These are phyloP conservation scores for Tetracladium marchalianum DNA, from an alignment of 495 filamentous ascomycete species.

Conservation along the genomic window DNA sequence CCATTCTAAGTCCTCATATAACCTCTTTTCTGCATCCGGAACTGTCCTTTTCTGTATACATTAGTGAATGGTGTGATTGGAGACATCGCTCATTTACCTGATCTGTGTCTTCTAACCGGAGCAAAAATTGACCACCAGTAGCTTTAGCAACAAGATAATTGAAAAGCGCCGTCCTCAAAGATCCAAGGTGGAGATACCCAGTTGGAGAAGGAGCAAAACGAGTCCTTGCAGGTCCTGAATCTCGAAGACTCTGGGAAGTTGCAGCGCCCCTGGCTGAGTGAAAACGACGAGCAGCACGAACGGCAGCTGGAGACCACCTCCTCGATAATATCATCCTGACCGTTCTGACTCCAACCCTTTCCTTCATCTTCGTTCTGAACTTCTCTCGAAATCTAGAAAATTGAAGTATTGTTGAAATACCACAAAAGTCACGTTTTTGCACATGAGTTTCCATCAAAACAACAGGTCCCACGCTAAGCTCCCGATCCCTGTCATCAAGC, in stretches of 20 bases:
- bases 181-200: conserved; percentile 86
- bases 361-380: too few relatives aligned
- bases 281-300: too few relatives aligned
- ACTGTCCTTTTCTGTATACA: conserved; percentile 67
- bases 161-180: conserved; percentile 81
- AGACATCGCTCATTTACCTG: conserved; percentile 44
- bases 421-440: too few relatives aligned
- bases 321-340: too few relatives aligned
- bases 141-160: conserved; percentile 82
- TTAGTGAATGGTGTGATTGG: conserved; percentile 12
- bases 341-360: too few relatives aligned
- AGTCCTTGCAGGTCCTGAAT: conserved; percentile 61
- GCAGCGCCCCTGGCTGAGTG: too few relatives aligned
- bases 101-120: conserved; percentile 94
- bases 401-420: too few relatives aligned
- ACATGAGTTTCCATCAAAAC: too few relatives aligned
- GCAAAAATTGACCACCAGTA: conserved; percentile 85
- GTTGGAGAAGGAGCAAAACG: conserved; percentile 95
- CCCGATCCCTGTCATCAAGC: too few relatives aligned
- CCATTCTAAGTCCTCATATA: conserved; percentile 78
- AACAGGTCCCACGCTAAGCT: too few relatives aligned
- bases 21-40: conserved; percentile 59
- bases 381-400: too few relatives aligned
- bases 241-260: conserved; percentile 31
- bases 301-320: too few relatives aligned